Evolutionary conservation across 345 rosid genomes (phyloP).

Genomic region (Eutrema japonicum): DNA sequence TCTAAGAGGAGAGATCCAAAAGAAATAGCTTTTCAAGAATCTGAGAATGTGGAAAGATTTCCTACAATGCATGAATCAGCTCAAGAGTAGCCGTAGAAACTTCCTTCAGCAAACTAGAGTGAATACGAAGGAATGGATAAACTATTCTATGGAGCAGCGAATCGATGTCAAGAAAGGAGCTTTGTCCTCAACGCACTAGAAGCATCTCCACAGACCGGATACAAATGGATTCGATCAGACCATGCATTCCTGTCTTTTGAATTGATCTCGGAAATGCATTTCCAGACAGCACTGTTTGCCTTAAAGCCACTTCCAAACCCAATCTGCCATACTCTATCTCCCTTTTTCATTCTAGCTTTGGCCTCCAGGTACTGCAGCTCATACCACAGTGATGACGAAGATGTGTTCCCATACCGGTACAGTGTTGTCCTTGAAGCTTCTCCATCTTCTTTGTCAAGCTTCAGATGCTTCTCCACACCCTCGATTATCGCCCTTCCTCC

Average conservation of each 20-base stretch:
- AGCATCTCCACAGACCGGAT: slow-evolving; percentile 48
- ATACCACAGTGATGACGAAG: slow-evolving; percentile 77
- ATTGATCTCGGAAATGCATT: slow-evolving; percentile 51
- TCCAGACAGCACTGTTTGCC: slow-evolving; percentile 68
- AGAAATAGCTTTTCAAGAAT: slow-evolving; percentile 30
- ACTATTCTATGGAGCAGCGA: slow-evolving; percentile 31
- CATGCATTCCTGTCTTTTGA: slow-evolving; percentile 56
- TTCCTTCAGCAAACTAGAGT: slow-evolving; percentile 31
- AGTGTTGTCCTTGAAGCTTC: slow-evolving; percentile 72
- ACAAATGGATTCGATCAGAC: slow-evolving; percentile 57
- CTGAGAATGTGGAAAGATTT: slow-evolving; percentile 19
- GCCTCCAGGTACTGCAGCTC: slow-evolving; percentile 69
- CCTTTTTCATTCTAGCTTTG: slow-evolving; percentile 59
- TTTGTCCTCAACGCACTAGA: slow-evolving; percentile 17
- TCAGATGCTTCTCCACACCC: slow-evolving; percentile 58
- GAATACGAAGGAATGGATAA: slow-evolving; percentile 26
- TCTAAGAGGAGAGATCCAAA: slow-evolving; percentile 25
- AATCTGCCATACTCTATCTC: slow-evolving; percentile 61
- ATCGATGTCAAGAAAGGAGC: slow-evolving; percentile 35
- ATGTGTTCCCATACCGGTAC: slow-evolving; percentile 65
- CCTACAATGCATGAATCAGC: slow-evolving; percentile 36
- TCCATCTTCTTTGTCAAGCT: slow-evolving; percentile 58
- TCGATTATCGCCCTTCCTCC: slow-evolving; percentile 64
- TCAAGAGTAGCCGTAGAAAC: slow-evolving; percentile 9
- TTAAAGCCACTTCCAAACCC: slow-evolving; percentile 81